These are phyloP conservation scores for Pezicula carpinea DNA, from an alignment of 2,329 filamentous ascomycete genomes.

Conservation along the genomic window DNA sequence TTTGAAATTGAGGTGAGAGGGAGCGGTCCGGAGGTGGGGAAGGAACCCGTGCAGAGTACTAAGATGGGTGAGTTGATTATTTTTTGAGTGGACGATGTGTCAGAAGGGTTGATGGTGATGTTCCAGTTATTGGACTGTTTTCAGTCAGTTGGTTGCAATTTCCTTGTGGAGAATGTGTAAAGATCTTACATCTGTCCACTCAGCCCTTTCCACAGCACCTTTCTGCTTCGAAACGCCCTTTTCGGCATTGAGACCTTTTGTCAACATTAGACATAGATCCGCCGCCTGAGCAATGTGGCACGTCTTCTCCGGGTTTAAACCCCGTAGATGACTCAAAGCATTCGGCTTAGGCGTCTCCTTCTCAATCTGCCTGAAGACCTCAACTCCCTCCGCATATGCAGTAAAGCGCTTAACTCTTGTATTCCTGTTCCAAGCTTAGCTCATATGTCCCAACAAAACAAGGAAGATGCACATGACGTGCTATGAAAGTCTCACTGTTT, in stretches of 20 bases:
- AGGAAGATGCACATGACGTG: too few species aligned
- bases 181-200: conserved; percentile 31
- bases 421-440: conserved; percentile 36
- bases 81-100: conserved; percentile 5
- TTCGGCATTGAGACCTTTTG: conserved; percentile 36
- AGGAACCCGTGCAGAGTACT: conserved; percentile 55
- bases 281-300: conserved; percentile 54
- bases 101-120: conserved; percentile 25
- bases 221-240: conserved; percentile 34
- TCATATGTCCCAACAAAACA: not conserved
- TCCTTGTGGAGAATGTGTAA: not conserved
- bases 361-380: conserved; percentile 48
- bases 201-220: conserved; percentile 35
- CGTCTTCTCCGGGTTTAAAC: conserved; percentile 50
- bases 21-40: conserved; percentile 36
- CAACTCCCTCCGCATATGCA: conserved; percentile 48
- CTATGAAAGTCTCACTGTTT: too few species aligned
- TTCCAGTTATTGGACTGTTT: conserved; percentile 29
- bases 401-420: conserved; percentile 58
- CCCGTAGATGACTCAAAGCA: conserved; percentile 47
- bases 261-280: conserved; percentile 45
- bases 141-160: conserved; percentile 3
- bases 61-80: conserved; percentile 28
- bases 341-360: conserved; percentile 43
- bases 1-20: conserved; percentile 37